A percentile compares a stretch with the other conserved stretches of the same genome.
These are phyloP conservation scores for Chalciporus chontae DNA, from an alignment of 768 basidiomycete species.

Conservation along the genomic window DNA sequence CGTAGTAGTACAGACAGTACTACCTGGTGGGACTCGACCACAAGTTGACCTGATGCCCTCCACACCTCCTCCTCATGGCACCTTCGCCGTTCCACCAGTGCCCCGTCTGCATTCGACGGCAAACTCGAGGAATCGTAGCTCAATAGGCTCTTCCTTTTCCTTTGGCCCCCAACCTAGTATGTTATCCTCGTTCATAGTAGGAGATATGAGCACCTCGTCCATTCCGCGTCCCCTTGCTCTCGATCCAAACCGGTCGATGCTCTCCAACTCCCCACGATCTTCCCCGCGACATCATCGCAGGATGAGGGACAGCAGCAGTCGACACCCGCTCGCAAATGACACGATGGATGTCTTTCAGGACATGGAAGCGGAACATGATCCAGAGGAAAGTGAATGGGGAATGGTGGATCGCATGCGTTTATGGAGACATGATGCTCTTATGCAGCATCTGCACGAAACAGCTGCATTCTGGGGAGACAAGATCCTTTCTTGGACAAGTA, in stretches of 20 bases:
- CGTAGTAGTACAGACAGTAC: too few species aligned
- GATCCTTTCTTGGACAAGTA: slow-evolving; percentile 93
- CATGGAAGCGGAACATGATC: slow-evolving; percentile 53
- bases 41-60: slow-evolving; percentile 25
- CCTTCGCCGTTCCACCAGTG: slow-evolving; percentile 43
- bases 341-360: slow-evolving; percentile 74
- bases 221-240: slow-evolving; percentile 54
- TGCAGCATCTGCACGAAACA: slow-evolving; percentile 97
- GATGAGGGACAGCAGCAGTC: slow-evolving; percentile 50
- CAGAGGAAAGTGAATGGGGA: slow-evolving; percentile 71
- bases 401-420: slow-evolving; percentile 94
- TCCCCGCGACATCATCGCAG: slow-evolving; percentile 59
- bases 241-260: slow-evolving; percentile 78
- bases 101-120: slow-evolving; percentile 53
- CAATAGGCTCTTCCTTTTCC: slow-evolving; percentile 79
- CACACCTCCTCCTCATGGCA: slow-evolving; percentile 48
- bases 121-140: slow-evolving; percentile 57
- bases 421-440: slow-evolving; percentile 97
- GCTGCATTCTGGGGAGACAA: slow-evolving; percentile 99
- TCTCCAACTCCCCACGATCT: slow-evolving; percentile 69
- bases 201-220: slow-evolving; percentile 58
- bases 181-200: slow-evolving; percentile 65
- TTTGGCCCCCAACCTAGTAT: slow-evolving; percentile 78
- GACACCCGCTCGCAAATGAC: slow-evolving; percentile 76
- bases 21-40: background rate